These are phyloP conservation scores for Wallacemonas sp. DNA, from an alignment of 208 protist genomes.

Conservation along the genomic window DNA sequence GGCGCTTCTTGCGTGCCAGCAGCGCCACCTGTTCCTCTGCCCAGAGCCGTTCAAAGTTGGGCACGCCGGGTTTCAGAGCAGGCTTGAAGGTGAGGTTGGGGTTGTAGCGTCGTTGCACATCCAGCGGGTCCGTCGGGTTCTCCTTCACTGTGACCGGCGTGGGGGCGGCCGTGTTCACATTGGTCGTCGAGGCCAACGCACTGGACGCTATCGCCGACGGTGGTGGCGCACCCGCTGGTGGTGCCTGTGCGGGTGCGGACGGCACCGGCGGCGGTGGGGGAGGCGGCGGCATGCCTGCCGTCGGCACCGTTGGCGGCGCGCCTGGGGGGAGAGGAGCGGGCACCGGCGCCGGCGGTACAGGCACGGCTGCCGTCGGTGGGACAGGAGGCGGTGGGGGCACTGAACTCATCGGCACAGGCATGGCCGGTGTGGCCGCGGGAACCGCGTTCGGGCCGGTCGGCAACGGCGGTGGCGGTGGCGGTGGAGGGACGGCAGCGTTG, in stretches of 20 bases:
- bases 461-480: neutral
- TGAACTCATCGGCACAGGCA: neutral
- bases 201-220: neutral
- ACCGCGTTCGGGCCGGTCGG: neutral
- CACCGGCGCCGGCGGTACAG: neutral
- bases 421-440: neutral
- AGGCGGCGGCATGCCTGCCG: neutral
- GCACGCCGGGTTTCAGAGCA: conserved; percentile 67
- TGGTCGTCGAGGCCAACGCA: neutral
- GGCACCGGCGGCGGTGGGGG: neutral
- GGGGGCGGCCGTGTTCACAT: neutral
- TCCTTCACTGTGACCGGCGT: too few species aligned
- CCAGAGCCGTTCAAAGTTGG: conserved; percentile 76
- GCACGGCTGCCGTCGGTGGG: conserved; percentile 10
- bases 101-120: conserved; percentile 27
- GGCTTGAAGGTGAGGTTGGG: conserved; percentile 76
- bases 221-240: neutral
- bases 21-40: conserved; percentile 44
- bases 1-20: conserved; percentile 41
- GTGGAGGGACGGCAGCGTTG: neutral
- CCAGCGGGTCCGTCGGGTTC: neutral
- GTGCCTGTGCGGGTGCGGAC: neutral
- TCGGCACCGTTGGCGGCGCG: conserved; percentile 1
- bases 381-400: neutral
- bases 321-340: neutral